Percentiles rank a stretch among this genome's conserved stretches.
phyloP scores from a whole-genome alignment of 1,139 yeast genomes.

The Saccharomycopsis phalli region DNA sequence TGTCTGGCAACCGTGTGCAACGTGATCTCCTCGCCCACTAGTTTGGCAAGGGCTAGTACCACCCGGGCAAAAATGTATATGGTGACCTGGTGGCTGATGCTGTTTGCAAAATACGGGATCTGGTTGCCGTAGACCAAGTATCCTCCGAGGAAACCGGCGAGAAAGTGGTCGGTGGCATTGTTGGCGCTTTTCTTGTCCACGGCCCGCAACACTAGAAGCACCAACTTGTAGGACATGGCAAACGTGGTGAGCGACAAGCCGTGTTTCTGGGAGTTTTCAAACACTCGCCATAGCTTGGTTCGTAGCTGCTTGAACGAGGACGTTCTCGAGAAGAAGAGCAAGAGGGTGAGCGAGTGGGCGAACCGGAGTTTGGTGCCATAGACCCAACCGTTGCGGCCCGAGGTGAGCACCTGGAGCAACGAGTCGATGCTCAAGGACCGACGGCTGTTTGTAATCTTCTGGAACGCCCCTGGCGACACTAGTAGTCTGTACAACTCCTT shows the following conservation, averaged over 20 bases:
- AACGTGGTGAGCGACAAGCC: slow-evolving; percentile 12
- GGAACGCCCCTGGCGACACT: no score
- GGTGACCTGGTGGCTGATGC: slow-evolving; percentile 16
- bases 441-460: background rate
- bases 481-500: background rate
- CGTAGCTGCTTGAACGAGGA: slow-evolving; percentile 4
- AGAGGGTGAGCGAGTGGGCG: slow-evolving; percentile 15
- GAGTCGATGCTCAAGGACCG: background rate
- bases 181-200: background rate
- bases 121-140: slow-evolving; percentile 15
- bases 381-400: slow-evolving; percentile 14
- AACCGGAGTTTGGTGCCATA: slow-evolving; percentile 16
- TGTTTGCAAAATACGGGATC: slow-evolving; percentile 10
- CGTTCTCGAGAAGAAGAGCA: slow-evolving; percentile 4
- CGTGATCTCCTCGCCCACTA: slow-evolving; percentile 11
- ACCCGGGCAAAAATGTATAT: slow-evolving; percentile 17
- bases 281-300: background rate
- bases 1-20: slow-evolving; percentile 2
- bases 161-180: slow-evolving; percentile 5
- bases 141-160: slow-evolving; percentile 11
- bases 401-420: slow-evolving; percentile 1
- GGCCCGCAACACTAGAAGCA: background rate
- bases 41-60: slow-evolving; percentile 10
- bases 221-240: slow-evolving; percentile 12
- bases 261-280: slow-evolving; percentile 15